Evolutionary conservation across 371 early-diverging fungal species (phyloP), one percentile per base, ranked within the genome.

Genomic region (Mycotypha africana): DNA sequence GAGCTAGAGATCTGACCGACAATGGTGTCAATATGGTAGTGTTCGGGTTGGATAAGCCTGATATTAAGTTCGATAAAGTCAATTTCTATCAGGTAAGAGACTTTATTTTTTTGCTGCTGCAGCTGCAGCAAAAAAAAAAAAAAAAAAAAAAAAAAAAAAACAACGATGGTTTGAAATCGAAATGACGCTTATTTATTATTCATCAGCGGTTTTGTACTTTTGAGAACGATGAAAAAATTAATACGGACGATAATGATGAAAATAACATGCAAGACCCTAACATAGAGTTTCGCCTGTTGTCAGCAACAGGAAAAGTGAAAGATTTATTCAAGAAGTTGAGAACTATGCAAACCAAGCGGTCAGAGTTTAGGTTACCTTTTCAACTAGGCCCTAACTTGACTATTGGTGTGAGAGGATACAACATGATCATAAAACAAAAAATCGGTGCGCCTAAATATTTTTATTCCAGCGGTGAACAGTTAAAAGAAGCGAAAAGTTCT

Each of bases 1-100:
- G 80, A 20, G 84, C 82, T 31, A 71, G 73, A 67, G 79, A 84
- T 52, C 52, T 84, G 15, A 44, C 49, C 36, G 67, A 71, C 25
- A 51, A 68, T 30, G 79, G 76, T n/a, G 71, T 74, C 32, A 63
- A 61, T 8, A 70, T 81, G 31, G 76, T 79, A 21, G 52, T 81
- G n/a, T 82, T 82, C 61, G 72, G 76, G 15, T 50, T 81, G 14
- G 65, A 80, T 42, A 64, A 50, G 25, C 45, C 56, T 2, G 59
- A 51, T n/a, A 65, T 70, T 22, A 30, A 24, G 9, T 82, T 82
- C 43, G 64, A 74, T 33, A 49, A 55, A 12, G 55, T 49, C 2
- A 41, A 57, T 30, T 82, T 82, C 50, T 82, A 79, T 43, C 55
- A 56, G 57, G 82, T 74, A 33, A 6, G 15, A 4, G n/a, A 4